Evolutionary conservation across 257 asterid genomes (phyloP).

Genomic region (Apocynum venetum): DNA sequence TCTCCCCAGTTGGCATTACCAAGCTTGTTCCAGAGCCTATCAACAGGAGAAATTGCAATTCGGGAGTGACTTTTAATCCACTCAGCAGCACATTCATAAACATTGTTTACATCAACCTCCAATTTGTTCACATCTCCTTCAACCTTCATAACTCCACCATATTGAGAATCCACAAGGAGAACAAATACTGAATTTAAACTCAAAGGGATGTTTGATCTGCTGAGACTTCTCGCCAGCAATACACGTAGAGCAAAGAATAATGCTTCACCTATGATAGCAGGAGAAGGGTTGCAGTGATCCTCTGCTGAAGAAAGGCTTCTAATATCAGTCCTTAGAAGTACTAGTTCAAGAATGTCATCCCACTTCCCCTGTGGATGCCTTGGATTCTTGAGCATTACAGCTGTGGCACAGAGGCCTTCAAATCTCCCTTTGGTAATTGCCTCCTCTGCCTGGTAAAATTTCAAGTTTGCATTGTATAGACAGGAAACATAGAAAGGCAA

Average conservation of each 20-base stretch:
- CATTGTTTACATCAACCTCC: slow-evolving; percentile 59
- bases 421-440: slow-evolving; percentile 78
- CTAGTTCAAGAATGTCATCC: slow-evolving; percentile 90
- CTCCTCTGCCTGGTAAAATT: slow-evolving; percentile 80
- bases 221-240: slow-evolving; percentile 78
- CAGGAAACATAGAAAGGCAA: slow-evolving; percentile 85
- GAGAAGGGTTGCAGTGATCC: slow-evolving; percentile 41
- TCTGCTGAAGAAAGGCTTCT: slow-evolving; percentile 43
- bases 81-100: slow-evolving; percentile 78
- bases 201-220: slow-evolving; percentile 73
- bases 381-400: slow-evolving; percentile 85
- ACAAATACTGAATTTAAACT: slow-evolving; percentile 65
- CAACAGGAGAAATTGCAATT: slow-evolving; percentile 71
- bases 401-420: slow-evolving; percentile 81
- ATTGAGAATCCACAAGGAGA: slow-evolving; percentile 78
- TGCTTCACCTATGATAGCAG: slow-evolving; percentile 61
- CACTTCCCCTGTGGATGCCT: slow-evolving; percentile 97
- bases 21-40: slow-evolving; percentile 93
- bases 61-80: slow-evolving; percentile 72
- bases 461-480: slow-evolving; percentile 52
- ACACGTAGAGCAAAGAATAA: slow-evolving; percentile 82
- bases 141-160: slow-evolving; percentile 80
- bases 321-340: slow-evolving; percentile 64
- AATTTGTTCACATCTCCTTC: slow-evolving; percentile 87
- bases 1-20: slow-evolving; percentile 99